These are phyloP conservation scores for Ogataea saltuana DNA, from an alignment of 805 yeast species.

Conservation along the genomic window DNA sequence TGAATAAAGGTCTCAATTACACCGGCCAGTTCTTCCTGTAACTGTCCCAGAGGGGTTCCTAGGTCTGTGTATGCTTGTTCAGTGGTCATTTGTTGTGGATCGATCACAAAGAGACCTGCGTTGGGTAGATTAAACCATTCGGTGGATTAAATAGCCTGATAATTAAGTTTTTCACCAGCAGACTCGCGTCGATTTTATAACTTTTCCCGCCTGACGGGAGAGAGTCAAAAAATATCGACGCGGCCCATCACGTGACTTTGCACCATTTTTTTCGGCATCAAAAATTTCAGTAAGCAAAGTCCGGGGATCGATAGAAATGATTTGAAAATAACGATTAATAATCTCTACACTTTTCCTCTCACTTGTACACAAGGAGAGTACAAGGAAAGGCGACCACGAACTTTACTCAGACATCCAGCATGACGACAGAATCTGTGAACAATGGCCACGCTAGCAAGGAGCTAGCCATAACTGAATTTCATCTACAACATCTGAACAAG, in stretches of 20 bases:
- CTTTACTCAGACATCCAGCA: no score
- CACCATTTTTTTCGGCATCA: background rate
- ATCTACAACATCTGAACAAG: slow-evolving; percentile 66
- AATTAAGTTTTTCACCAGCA: no score
- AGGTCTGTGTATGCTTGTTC: slow-evolving; percentile 28
- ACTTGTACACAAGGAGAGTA: no score
- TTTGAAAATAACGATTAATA: no score
- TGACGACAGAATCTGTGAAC: no score
- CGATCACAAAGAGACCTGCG: background rate
- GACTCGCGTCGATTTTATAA: background rate
- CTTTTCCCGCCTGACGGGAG: no score
- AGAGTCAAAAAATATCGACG: background rate
- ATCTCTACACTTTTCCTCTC: no score
- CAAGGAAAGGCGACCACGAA: no score
- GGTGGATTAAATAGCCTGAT: no score
- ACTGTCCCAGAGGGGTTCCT: slow-evolving; percentile 27
- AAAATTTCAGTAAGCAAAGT: background rate
- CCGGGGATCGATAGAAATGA: background rate
- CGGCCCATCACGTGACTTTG: background rate
- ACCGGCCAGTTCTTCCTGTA: slow-evolving; percentile 45
- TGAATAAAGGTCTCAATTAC: slow-evolving; percentile 82
- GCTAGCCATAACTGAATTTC: slow-evolving; percentile 33
- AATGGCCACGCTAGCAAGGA: background rate
- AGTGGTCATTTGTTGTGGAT: slow-evolving; percentile 30
- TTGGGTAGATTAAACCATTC: background rate